Conservation (phyloP, 163 green algal species). For the Scenedesmus sp. region DNA sequence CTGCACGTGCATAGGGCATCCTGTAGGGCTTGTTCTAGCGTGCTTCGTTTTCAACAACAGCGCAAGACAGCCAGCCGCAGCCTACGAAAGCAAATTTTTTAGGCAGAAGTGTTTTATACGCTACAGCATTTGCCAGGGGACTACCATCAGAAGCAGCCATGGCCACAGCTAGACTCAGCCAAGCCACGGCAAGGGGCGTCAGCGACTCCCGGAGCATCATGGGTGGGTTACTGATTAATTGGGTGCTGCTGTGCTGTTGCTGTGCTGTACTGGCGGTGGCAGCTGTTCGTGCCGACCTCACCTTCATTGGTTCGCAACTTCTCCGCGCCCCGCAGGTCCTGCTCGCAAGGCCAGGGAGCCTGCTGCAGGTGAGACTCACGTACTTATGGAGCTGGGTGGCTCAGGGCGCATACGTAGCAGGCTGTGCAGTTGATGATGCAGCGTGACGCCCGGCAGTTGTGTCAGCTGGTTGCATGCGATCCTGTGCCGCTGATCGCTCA, state of each 20-base stretch:
- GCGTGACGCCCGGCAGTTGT: conserved; percentile 9
- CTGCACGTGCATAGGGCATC: neutral
- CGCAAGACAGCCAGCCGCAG: neutral
- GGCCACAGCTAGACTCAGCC: neutral
- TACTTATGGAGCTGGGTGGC: neutral
- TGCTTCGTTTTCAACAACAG: conserved; percentile 9
- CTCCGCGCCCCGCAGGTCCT: neutral
- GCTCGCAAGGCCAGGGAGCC: conserved; percentile 7
- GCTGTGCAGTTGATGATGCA: neutral
- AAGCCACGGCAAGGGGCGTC: neutral
- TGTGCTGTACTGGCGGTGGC: neutral
- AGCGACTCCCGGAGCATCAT: neutral
- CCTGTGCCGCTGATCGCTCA: neutral
- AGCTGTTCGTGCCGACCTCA: neutral
- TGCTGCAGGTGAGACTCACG: neutral
- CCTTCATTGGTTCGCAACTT: conserved; percentile 5
- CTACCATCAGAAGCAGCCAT: neutral
- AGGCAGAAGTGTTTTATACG: neutral
- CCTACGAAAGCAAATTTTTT: neutral
- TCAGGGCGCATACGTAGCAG: neutral
- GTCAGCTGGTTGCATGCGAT: neutral
- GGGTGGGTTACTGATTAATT: neutral
- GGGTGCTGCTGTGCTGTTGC: neutral
- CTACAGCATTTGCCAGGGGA: too few relatives aligned
- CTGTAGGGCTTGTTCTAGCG: neutral